Conservation (phyloP, 805 yeast genomes). For the Ogataea thermomethanolica region DNA sequence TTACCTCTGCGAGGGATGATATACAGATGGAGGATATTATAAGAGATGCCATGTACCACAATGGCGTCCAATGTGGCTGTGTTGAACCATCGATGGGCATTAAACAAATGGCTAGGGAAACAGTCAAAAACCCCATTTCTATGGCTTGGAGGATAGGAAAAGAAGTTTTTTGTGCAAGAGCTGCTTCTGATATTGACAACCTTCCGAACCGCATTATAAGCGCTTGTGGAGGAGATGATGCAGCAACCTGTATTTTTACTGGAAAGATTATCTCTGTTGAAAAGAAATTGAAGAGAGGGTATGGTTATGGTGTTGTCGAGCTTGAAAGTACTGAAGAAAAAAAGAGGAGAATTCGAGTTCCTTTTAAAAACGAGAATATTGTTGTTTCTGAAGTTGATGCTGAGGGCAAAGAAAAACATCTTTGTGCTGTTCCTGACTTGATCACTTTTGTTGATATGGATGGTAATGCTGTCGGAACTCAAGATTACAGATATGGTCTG, state of each 20-base stretch:
- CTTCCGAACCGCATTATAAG: slow-evolving; percentile 35
- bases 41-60: slow-evolving; percentile 40
- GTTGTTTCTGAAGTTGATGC: slow-evolving; percentile 28
- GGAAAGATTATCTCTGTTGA: slow-evolving; percentile 44
- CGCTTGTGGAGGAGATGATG: slow-evolving; percentile 32
- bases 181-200: slow-evolving; percentile 32
- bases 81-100: slow-evolving; percentile 36
- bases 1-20: slow-evolving; percentile 34
- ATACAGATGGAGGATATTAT: slow-evolving; percentile 36
- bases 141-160: slow-evolving; percentile 45
- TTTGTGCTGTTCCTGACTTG: slow-evolving; percentile 41
- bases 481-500: slow-evolving; percentile 42
- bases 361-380: slow-evolving; percentile 46
- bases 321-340: slow-evolving; percentile 21
- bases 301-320: slow-evolving; percentile 40
- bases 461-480: slow-evolving; percentile 44
- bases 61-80: slow-evolving; percentile 39
- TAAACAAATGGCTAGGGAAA: slow-evolving; percentile 27
- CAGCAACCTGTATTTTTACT: slow-evolving; percentile 34
- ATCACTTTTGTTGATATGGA: slow-evolving; percentile 38
- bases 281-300: slow-evolving; percentile 38
- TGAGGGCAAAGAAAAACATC: slow-evolving; percentile 22
- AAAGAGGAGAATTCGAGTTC: slow-evolving; percentile 25
- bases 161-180: slow-evolving; percentile 36
- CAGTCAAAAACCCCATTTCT: slow-evolving; percentile 36